Conservation (phyloP, 148 eudicot genomes). For the Pouteria glomerata region DNA sequence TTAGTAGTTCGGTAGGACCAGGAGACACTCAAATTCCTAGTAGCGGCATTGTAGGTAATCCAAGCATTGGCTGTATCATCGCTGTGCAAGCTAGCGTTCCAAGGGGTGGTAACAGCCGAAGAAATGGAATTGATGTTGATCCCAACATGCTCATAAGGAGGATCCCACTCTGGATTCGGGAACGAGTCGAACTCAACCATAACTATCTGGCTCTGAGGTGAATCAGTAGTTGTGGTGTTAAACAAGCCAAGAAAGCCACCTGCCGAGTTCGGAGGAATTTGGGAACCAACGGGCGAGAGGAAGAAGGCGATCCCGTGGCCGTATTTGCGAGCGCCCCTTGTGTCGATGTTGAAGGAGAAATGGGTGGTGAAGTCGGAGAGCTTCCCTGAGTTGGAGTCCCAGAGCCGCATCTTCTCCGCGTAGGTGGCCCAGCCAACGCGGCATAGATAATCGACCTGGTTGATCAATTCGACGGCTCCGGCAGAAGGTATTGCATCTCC, state of each 20-base stretch:
- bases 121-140: constrained; percentile 45
- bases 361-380: constrained; percentile 47
- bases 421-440: constrained; percentile 37
- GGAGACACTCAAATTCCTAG: constrained; percentile 31
- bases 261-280: constrained; percentile 44
- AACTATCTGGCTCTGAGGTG: constrained; percentile 27
- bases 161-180: constrained; percentile 39
- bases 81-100: constrained; percentile 44
- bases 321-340: neutral
- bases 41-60: constrained; percentile 36
- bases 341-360: constrained; percentile 41
- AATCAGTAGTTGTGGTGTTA: constrained; percentile 36
- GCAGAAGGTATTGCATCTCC: constrained; percentile 34
- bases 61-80: constrained; percentile 37
- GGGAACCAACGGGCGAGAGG: constrained; percentile 37
- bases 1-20: constrained; percentile 32
- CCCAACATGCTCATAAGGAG: constrained; percentile 48
- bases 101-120: constrained; percentile 23
- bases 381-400: constrained; percentile 24
- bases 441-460: constrained; percentile 16
- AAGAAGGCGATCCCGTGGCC: constrained; percentile 52
- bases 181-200: constrained; percentile 49
- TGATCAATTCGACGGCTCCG: constrained; percentile 31
- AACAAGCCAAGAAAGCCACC: constrained; percentile 53
- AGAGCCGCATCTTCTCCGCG: constrained; percentile 21